Conservation (phyloP, 2,329 filamentous ascomycete species). For the Neofusicoccum umdonicola region DNA sequence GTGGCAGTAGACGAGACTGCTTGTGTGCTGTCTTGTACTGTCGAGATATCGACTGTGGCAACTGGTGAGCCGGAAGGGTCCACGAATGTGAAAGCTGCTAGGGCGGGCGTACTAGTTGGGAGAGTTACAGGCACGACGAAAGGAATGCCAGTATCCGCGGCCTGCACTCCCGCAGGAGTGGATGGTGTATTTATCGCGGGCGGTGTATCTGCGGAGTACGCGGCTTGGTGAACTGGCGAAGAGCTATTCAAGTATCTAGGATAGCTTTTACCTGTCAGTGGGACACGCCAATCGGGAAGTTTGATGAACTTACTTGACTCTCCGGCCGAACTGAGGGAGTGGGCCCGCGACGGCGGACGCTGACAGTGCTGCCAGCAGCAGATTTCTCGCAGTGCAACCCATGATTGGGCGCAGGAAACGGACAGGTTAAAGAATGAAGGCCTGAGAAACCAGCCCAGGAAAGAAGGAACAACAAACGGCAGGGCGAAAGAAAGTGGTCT, state of each 20-base stretch:
- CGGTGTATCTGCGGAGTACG: slow-evolving; percentile 9
- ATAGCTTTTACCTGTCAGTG: slow-evolving; percentile 22
- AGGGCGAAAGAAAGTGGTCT: slow-evolving; percentile 20
- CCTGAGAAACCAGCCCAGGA: slow-evolving; percentile 23
- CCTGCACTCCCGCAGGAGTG: slow-evolving; percentile 22
- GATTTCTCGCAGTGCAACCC: slow-evolving; percentile 20
- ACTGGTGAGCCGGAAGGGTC: slow-evolving; percentile 31
- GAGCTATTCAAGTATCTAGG: slow-evolving; percentile 30
- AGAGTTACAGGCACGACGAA: slow-evolving; percentile 33
- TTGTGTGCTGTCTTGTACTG: slow-evolving; percentile 27
- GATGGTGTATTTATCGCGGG: neutral
- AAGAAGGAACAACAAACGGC: slow-evolving; percentile 21
- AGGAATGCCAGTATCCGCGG: slow-evolving; percentile 31
- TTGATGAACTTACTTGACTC: slow-evolving; percentile 28
- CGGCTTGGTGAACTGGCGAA: neutral
- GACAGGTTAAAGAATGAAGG: slow-evolving; percentile 25
- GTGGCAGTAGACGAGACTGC: neutral
- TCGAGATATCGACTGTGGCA: slow-evolving; percentile 29
- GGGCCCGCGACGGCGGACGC: slow-evolving; percentile 32
- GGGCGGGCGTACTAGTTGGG: slow-evolving; percentile 28
- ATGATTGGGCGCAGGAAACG: slow-evolving; percentile 25
- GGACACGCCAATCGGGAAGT: neutral
- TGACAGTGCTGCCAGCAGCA: slow-evolving; percentile 39
- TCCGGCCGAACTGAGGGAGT: slow-evolving; percentile 29
- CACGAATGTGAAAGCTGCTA: slow-evolving; percentile 33